These are phyloP conservation scores for Lunasporangiospora selenospora DNA, from an alignment of 192 early-diverging fungal genomes.

Conservation along the genomic window DNA sequence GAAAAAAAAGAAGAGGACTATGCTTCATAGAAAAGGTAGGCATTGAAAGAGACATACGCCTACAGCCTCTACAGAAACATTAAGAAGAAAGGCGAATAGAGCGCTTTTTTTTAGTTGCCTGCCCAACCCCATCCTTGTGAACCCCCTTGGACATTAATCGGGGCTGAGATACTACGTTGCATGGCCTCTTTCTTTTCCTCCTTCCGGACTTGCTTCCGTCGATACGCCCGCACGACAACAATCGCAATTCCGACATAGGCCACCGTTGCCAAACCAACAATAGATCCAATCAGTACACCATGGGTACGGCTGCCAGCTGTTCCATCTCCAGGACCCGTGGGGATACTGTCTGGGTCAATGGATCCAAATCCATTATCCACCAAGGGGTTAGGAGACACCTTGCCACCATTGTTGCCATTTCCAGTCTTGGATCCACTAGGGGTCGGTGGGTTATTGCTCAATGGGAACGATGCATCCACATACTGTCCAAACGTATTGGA, in stretches of 20 bases:
- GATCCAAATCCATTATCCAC: slow-evolving; percentile 1
- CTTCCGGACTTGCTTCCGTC: neutral
- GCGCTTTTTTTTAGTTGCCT: neutral
- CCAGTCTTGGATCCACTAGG: neutral
- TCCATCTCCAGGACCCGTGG: neutral
- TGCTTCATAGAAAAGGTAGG: too few relatives aligned
- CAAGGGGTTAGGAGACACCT: neutral
- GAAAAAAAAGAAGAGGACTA: too few relatives aligned
- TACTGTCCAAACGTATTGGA: slow-evolving; percentile 28
- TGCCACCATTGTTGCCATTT: neutral
- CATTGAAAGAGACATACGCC: too few relatives aligned
- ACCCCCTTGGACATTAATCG: slow-evolving; percentile 2
- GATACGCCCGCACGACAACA: slow-evolving; percentile 7
- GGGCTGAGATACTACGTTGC: neutral
- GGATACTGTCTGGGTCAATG: neutral
- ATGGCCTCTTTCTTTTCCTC: slow-evolving; percentile 6
- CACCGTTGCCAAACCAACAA: slow-evolving; percentile 23
- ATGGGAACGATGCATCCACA: slow-evolving; percentile 11
- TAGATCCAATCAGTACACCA: slow-evolving; percentile 21
- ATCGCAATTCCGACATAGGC: slow-evolving; percentile 36
- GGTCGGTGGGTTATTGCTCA: slow-evolving; percentile 17
- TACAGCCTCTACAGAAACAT: too few relatives aligned
- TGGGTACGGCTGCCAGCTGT: too few relatives aligned
- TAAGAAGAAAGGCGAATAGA: too few relatives aligned
- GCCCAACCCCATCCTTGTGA: slow-evolving; percentile 36